Evolutionary conservation across 345 rosid genomes (phyloP).

Genomic region (Gossypium raimondii): DNA sequence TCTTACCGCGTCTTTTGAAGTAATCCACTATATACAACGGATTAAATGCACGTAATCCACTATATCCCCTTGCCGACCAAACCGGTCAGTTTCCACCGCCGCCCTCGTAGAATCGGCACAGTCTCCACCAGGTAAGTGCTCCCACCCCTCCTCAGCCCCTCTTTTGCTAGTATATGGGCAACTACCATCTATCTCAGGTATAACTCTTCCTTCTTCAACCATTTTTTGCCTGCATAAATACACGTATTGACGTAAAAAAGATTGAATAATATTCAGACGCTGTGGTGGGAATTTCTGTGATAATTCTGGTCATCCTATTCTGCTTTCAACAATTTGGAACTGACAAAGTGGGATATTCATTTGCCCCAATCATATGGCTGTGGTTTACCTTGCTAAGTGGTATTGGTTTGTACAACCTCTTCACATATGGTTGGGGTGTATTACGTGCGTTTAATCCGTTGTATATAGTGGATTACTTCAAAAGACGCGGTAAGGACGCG

Average conservation of each 20-base stretch:
- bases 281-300: constrained; percentile 57
- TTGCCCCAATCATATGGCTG: constrained; percentile 52
- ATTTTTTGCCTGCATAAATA: too few species aligned
- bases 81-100: too few species aligned
- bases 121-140: too few species aligned
- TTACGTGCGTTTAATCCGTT: constrained; percentile 62
- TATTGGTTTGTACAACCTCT: constrained; percentile 61
- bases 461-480: constrained; percentile 52
- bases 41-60: constrained; percentile 49
- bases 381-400: constrained; percentile 62
- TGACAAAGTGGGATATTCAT: constrained; percentile 59
- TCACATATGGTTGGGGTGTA: constrained; percentile 48
- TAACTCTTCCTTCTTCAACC: neutral
- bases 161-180: too few species aligned
- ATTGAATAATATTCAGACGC: constrained; percentile 36
- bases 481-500: constrained; percentile 36
- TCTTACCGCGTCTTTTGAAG: constrained; percentile 45
- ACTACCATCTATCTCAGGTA: constrained; percentile 29
- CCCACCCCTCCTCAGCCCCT: too few species aligned
- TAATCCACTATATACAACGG: constrained; percentile 51
- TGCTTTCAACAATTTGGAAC: constrained; percentile 55
- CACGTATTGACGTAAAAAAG: neutral
- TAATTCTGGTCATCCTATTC: constrained; percentile 48
- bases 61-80: too few species aligned
- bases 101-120: too few species aligned